Conservation (phyloP, 1,139 yeast species). For the Magnusiomyces sp. region DNA sequence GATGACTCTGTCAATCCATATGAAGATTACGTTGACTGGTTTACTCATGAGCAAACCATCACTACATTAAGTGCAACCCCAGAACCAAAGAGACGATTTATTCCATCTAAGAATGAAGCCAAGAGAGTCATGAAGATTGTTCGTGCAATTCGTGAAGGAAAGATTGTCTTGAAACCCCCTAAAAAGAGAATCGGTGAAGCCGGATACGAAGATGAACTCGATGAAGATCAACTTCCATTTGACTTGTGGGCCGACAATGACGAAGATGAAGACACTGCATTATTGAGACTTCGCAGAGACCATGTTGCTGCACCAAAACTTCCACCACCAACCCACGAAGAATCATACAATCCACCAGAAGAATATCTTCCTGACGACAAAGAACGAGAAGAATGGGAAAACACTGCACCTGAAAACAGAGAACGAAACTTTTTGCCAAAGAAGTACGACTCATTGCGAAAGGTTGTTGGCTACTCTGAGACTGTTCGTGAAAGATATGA, state of each 20-base stretch:
- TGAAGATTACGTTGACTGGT: slow-evolving; percentile 94
- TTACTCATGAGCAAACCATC: slow-evolving; percentile 72
- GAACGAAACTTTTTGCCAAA: slow-evolving; percentile 75
- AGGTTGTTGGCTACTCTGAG: slow-evolving; percentile 89
- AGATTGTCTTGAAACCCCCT: slow-evolving; percentile 62
- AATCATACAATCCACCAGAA: slow-evolving; percentile 94
- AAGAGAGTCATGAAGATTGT: slow-evolving; percentile 94
- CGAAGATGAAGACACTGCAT: slow-evolving; percentile 44
- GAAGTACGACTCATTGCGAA: slow-evolving; percentile 72
- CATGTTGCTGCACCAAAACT: slow-evolving; percentile 92
- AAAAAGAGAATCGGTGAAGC: too few relatives aligned
- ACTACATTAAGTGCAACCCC: slow-evolving; percentile 93
- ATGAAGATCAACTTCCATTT: slow-evolving; percentile 35
- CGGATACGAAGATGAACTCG: slow-evolving; percentile 36
- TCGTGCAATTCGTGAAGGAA: slow-evolving; percentile 90
- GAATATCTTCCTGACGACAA: slow-evolving; percentile 79
- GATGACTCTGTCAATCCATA: slow-evolving; percentile 79
- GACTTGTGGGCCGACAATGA: slow-evolving; percentile 78
- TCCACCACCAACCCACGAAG: slow-evolving; percentile 95
- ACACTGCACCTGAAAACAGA: slow-evolving; percentile 67
- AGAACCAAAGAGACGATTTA: slow-evolving; percentile 94
- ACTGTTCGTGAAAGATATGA: slow-evolving; percentile 85
- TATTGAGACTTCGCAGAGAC: slow-evolving; percentile 35
- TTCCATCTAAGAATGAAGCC: slow-evolving; percentile 95
- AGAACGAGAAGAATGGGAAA: slow-evolving; percentile 67